phyloP scores from a whole-genome alignment of 805 yeast species.

The Pichia kluyveri region DNA sequence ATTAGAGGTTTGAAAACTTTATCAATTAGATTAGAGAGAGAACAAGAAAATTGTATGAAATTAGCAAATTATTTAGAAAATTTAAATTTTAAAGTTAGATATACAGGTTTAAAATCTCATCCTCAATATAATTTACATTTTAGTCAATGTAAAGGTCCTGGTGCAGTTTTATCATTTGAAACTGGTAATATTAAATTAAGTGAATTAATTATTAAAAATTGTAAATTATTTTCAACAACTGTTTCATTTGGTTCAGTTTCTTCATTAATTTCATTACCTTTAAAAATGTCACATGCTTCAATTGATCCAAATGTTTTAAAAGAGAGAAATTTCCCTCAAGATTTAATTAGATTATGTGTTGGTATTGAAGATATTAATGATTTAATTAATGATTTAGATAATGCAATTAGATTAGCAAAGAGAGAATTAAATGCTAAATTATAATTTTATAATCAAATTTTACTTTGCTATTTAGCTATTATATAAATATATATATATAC shows the following conservation, averaged over 20 bases:
- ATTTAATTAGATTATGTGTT: constrained; percentile 78
- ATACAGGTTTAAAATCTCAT: constrained; percentile 75
- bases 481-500: too few relatives aligned
- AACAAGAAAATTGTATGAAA: constrained; percentile 69
- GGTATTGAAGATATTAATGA: constrained; percentile 85
- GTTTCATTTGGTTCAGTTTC: constrained; percentile 94
- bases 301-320: constrained; percentile 81
- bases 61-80: constrained; percentile 66
- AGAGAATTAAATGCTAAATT: constrained; percentile 8
- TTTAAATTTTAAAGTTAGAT: constrained; percentile 69
- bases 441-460: too few relatives aligned
- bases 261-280: constrained; percentile 87
- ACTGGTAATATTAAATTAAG: constrained; percentile 65
- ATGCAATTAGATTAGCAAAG: constrained; percentile 62
- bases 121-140: constrained; percentile 76
- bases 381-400: constrained; percentile 68
- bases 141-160: constrained; percentile 73
- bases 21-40: constrained; percentile 78
- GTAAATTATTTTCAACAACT: constrained; percentile 76
- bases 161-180: constrained; percentile 83
- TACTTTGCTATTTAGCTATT: neutral
- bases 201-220: constrained; percentile 65
- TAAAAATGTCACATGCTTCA: constrained; percentile 96
- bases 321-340: constrained; percentile 89
- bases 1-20: constrained; percentile 84